phyloP scores from a whole-genome alignment of 371 early-diverging fungal species.

The Nematocida sp. region DNA sequence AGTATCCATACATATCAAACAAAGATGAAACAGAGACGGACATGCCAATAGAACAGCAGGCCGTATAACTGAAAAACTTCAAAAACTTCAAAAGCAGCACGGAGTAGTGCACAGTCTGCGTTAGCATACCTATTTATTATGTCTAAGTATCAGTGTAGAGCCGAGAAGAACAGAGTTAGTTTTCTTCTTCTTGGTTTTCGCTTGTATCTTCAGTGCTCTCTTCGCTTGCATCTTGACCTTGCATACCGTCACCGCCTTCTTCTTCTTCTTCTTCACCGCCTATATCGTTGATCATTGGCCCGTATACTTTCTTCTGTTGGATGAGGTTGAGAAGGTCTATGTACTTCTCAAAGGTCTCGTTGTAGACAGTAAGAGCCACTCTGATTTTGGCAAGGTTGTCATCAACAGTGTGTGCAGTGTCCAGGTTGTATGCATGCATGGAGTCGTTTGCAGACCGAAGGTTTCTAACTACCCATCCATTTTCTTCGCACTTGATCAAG shows the following conservation, averaged over 20 bases:
- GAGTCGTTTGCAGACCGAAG: slow-evolving; percentile 16
- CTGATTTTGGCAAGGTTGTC: background rate
- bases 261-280: background rate
- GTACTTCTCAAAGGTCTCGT: background rate
- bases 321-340: background rate
- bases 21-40: too few relatives aligned
- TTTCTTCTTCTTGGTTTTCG: too few relatives aligned
- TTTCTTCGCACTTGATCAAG: background rate
- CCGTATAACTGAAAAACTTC: too few relatives aligned
- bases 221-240: too few relatives aligned
- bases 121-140: too few relatives aligned
- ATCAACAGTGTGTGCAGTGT: background rate
- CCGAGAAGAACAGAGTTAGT: too few relatives aligned
- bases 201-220: too few relatives aligned
- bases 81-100: too few relatives aligned
- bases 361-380: background rate
- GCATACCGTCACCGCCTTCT: background rate
- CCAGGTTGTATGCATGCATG: slow-evolving; percentile 3
- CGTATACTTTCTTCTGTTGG: background rate
- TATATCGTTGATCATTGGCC: background rate
- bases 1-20: too few relatives aligned
- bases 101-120: too few relatives aligned
- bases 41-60: too few relatives aligned
- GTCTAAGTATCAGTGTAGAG: too few relatives aligned
- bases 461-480: background rate